Percentiles rank a stretch among this genome's conserved stretches.
Evolutionary conservation across 306 rosid genomes (phyloP).

Genomic region (Dryas drummondii): DNA sequence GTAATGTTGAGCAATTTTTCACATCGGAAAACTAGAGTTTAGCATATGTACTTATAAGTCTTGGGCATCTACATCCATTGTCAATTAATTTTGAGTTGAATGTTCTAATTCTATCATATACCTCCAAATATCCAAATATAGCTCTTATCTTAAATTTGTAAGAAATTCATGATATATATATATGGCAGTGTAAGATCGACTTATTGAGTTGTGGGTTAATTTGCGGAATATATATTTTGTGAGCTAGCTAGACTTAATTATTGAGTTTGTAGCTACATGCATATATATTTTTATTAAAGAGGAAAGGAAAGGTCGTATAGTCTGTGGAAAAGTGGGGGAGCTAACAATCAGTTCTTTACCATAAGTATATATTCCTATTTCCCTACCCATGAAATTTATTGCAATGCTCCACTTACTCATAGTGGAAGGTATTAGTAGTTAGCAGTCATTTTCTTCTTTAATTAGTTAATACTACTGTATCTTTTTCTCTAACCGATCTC

Average conservation of each 20-base stretch:
- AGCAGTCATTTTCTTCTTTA: slow-evolving; percentile 7
- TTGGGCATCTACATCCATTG: too few species aligned
- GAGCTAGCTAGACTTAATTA: not conserved
- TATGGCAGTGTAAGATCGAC: too few species aligned
- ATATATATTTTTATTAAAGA: not conserved
- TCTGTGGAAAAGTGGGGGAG: not conserved
- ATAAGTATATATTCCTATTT: not conserved
- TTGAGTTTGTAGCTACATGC: not conserved
- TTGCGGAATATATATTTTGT: not conserved
- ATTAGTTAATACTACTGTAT: too few species aligned
- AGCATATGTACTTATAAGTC: too few species aligned
- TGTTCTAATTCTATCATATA: too few species aligned
- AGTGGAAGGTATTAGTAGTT: slow-evolving; percentile 11
- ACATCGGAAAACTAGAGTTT: too few species aligned
- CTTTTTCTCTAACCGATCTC: too few species aligned
- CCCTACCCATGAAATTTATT: not conserved
- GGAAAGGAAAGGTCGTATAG: not conserved
- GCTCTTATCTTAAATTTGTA: too few species aligned
- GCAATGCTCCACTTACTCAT: slow-evolving; percentile 13
- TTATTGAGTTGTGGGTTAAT: not conserved
- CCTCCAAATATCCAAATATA: too few species aligned
- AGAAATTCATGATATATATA: too few species aligned
- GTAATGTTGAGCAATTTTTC: too few species aligned
- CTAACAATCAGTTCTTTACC: not conserved
- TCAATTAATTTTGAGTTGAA: too few species aligned